Evolutionary conservation across 129 eudicot species (phyloP), one percentile per base, ranked within the genome.

Genomic region (Pulicaria dysenterica): DNA sequence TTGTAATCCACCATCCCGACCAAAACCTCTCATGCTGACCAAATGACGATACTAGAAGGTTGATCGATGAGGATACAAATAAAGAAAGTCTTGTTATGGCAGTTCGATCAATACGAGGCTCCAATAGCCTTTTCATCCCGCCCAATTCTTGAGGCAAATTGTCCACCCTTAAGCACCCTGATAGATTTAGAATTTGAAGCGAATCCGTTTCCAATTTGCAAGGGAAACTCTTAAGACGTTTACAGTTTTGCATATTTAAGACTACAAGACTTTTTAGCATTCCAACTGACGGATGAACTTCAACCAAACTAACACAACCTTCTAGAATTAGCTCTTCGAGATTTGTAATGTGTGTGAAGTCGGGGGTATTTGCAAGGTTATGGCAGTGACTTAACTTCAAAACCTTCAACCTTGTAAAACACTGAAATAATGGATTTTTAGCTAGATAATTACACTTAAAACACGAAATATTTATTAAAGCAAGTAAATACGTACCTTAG

Each of bases 381-480:
- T 12, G 17, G 59, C 77, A 72, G 10, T 72, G 58, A 19, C 66
- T 15, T 45, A 72, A 56, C 77, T 58, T 72, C 77, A 72, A 58
- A 2, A 59, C 6, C 59, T 72, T 72, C 66, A 72, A 58, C 69
- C 59, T 72, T 8, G 10, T 9, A 34, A 72, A 58, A 6, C 58
- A 59, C 69, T 72, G 17, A 5, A 31, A 72, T 44, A 10, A n/a
- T 44, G 5, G 4, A 11, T 5, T 4, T 58, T 44, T 31, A 38
- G 44, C n/a, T 70, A 41, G 38, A 64, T 64, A 38, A 17, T 16
- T 48, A 16, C 3, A 12, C 1, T 1, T 65, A 45, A 65, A 65
- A 39, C 3, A 36, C 4, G 9, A 19, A 65, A 65, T 11, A 70
- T 13, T 3, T 17, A n/a, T 11, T 6, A 7, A 39, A 44, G 9